Base-by-base conservation (phyloP, 148 eudicot genomes). In the Chenopodium quinoa region DNA sequence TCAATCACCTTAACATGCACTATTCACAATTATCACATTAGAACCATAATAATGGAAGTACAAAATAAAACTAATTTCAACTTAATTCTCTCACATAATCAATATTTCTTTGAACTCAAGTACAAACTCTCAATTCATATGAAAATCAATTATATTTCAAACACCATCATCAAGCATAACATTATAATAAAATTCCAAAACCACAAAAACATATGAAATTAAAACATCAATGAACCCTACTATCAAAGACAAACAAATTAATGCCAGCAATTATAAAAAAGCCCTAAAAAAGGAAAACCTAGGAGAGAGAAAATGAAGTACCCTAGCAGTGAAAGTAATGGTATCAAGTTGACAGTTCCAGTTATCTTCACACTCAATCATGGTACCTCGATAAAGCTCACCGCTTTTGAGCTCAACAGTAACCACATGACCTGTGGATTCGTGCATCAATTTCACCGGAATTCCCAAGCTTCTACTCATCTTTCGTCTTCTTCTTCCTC, bases 321-420 rank as follows among this genome's bases (percentile, higher is more conserved):
- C 97, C 94, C 86, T 95, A 47, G 97, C 93, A 75, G 97, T 95
- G 89, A 84, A 95, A 72, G 94, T 95, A 85, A 95, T 93, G 82
- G 86, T 90, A 72, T 95, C 97, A 31, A 95, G 97, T 67, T 92
- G 96, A 81, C 98, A 95, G 83, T 95, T 95, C 98, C 97, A 95
- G 85, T 93, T 93, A 80, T 95, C 97, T 84, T 95, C 98, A 80
- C 97, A 95, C 75, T 95, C 98, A 70, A 92, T 76, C 93, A 95
- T 89, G 71, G 91, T 86, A 75, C 98, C 97, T 81, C 97, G 87
- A 82, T 95, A 93, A 14, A 92, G 88, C 83, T 95, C 98, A 19
- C 98, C 97, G 72, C 96, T 93, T 83, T 95, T 95, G 75, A 95
- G 90, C 68, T 95, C 98, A 22, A 95, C 98, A 0, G 97, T 89